Evolutionary conservation across 2,329 filamentous ascomycete species (phyloP), one percentile per base, ranked within the genome.

Genomic region (Aspergillus sp.): DNA sequence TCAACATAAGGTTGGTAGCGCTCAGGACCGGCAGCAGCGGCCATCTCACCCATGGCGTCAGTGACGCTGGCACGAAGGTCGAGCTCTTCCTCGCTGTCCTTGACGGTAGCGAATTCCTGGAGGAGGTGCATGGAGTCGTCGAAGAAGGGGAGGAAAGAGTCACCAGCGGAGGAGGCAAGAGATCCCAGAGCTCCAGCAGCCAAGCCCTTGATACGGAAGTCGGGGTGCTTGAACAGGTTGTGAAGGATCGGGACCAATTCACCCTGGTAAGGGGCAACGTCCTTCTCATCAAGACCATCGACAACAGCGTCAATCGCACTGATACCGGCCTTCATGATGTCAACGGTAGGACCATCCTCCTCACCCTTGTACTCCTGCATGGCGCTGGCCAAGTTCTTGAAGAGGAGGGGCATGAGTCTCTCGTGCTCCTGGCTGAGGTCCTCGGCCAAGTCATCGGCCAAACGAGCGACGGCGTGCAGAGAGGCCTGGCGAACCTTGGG

Each of bases 41-140:
- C 93, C 72, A 98, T 96, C 75, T 93, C 92, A 60, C 93, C 94
- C 83, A 99, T 90, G 23, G 93, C 88, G 80, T 99, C 95, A 68
- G 91, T 92, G 41, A 96, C 92, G 59, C 92, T 90, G 68, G 91
- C 92, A 68, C 95, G 89, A 36, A 98, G 86, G 65, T 96, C 89
- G 57, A 98, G 86, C 73, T 96, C 92, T 54, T 96, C 92, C 66
- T 96, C 90, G 61, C 86, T 90, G 56, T 93, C 91, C 82, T 96
- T 96, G 77, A 96, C 88, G 57, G 86, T 84, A 65, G 95, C 90
- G 70, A 91, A 97, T 57, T 86, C 85, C 57, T 91, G 92, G 59
- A 98, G 86, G n/a, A 90, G 87, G 64, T 90, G 85, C 92, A 99
- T 97, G 27, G 91, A 93, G 64, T 90, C 84, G 70, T 92, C 87